Percentiles rank a stretch among this genome's conserved stretches.
Evolutionary conservation across 2,329 filamentous ascomycete species (phyloP).

Genomic region (Pestalotiopsis sp.): DNA sequence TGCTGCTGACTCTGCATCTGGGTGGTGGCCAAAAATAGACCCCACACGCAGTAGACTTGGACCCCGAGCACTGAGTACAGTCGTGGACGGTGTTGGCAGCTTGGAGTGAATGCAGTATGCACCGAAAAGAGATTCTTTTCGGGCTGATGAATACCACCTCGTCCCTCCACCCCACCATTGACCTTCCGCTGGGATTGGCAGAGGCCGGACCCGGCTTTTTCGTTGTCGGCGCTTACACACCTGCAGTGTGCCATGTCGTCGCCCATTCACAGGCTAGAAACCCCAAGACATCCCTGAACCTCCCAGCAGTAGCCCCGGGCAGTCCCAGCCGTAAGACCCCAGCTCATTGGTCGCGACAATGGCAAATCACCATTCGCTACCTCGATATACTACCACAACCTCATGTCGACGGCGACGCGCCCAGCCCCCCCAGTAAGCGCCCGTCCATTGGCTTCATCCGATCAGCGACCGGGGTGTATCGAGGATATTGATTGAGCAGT

Average conservation of each 20-base stretch:
- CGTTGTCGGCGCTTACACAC: conserved; percentile 12
- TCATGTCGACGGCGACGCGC: conserved; percentile 29
- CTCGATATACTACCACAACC: not conserved
- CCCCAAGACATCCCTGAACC: conserved; percentile 14
- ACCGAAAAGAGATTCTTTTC: not conserved
- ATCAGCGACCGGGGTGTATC: conserved; percentile 14
- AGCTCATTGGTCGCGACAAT: conserved; percentile 25
- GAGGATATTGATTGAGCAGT: not conserved
- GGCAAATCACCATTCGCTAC: conserved; percentile 26
- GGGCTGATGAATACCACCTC: not conserved
- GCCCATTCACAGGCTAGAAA: conserved; percentile 10
- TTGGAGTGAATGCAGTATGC: not conserved
- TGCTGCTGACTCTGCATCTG: not conserved
- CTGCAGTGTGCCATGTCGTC: conserved; percentile 7
- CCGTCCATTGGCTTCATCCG: conserved; percentile 27
- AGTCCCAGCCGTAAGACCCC: conserved; percentile 14
- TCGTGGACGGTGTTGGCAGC: not conserved
- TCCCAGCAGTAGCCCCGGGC: conserved; percentile 14
- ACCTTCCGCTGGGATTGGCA: conserved; percentile 9
- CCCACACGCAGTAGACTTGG: not conserved
- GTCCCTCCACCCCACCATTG: not conserved
- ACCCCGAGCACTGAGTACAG: not conserved
- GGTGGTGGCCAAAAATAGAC: conserved; percentile 1
- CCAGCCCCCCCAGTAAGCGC: conserved; percentile 16
- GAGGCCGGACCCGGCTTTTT: not conserved